Base-by-base conservation (phyloP, 805 yeast species). In the Candida dendrica region DNA sequence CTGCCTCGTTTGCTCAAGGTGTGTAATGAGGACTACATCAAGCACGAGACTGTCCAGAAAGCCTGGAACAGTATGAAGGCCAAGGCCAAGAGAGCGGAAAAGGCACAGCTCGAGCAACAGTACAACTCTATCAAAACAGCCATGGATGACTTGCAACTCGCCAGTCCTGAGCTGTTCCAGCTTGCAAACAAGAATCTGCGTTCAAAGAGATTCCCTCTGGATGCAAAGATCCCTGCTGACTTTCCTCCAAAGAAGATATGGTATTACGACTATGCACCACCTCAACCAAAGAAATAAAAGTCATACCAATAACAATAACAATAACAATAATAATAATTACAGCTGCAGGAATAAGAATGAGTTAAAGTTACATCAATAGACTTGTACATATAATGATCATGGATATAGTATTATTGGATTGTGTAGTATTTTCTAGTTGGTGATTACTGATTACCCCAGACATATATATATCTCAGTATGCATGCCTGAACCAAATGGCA, bases 151-250 rank as follows among this genome's bases (percentile, higher is more conserved):
- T 74, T 91, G 55, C 64, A 77, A 51, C 42, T 51, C 4, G 56
- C 73, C 8, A 70, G 69, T 46, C 77, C 80, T 0, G 71, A 64
- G 37, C 66, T 91, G 40, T 89, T 69, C 52, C 73, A 69, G 41
- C 68, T 68, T 27, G 95, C 96, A 10, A 81, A 77, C 52, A 60
- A 61, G 26, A 64, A 68, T 39, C 82, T 83, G 50, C 61, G 61
- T 36, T 71, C 70, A 40, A 69, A 70, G 44, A 69, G 88, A 53
- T 89, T 86, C 61, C 91, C 95, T 5, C 65, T 85, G 52, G 96
- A 91, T 56, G 60, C 87, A 60, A 78, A 93, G 56, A 79, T 86
- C 9, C 98, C 98, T 17, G 84, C 95, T 1, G 91, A 89, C 42
- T 86, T 70, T 47, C 98, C 98, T 13, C 84, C 97, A 16, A 78